Percentiles rank a stretch among this genome's conserved stretches.
phyloP scores from a whole-genome alignment of 2,329 filamentous ascomycete species.

The Colletotrichum theobromicola region DNA sequence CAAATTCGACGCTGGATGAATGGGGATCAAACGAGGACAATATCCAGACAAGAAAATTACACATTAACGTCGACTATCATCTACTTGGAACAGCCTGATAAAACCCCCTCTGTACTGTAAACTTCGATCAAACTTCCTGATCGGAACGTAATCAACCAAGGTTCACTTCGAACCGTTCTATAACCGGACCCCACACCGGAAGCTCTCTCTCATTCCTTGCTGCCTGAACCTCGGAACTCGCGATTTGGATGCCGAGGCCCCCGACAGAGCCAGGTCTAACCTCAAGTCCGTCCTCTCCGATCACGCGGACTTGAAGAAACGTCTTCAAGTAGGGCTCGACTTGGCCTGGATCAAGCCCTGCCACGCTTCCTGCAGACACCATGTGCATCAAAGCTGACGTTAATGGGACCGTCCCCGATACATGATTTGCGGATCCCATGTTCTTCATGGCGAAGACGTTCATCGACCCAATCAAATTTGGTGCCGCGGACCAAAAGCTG shows the following conservation, averaged over 20 bases:
- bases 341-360: slow-evolving; percentile 38
- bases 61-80: not conserved
- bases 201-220: slow-evolving; percentile 37
- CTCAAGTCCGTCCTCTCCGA: slow-evolving; percentile 30
- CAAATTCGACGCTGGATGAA: not conserved
- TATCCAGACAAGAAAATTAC: not conserved
- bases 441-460: slow-evolving; percentile 56
- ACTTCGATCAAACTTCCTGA: not conserved
- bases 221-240: slow-evolving; percentile 40
- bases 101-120: not conserved
- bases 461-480: slow-evolving; percentile 66
- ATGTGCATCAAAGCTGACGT: slow-evolving; percentile 53
- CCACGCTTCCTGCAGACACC: slow-evolving; percentile 40
- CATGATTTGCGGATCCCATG: slow-evolving; percentile 35
- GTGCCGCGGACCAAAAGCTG: slow-evolving; percentile 53
- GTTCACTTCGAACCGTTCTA: slow-evolving; percentile 20
- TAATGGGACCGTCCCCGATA: slow-evolving; percentile 57
- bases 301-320: slow-evolving; percentile 39
- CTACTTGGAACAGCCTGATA: not conserved
- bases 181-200: slow-evolving; percentile 39
- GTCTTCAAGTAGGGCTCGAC: slow-evolving; percentile 47
- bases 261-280: slow-evolving; percentile 32
- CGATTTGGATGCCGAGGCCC: slow-evolving; percentile 40
- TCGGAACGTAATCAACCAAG: not conserved
- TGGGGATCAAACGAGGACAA: not conserved